Base-by-base conservation (phyloP, 2,329 filamentous ascomycete genomes). In the Apiospora kogelbergensis region DNA sequence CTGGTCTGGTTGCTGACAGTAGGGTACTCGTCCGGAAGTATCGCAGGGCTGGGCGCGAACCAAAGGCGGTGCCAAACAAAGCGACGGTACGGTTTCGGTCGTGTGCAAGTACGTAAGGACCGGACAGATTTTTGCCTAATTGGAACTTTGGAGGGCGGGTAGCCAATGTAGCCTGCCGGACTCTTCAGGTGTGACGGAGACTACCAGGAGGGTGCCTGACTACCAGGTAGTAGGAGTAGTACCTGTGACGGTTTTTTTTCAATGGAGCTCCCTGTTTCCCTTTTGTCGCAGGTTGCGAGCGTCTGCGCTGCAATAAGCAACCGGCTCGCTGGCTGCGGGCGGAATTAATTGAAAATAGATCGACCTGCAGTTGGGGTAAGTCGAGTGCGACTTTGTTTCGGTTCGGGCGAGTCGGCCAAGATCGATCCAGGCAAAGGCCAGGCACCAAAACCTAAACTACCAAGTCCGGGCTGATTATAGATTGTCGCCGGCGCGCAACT, bases 261-360 rank as follows among this genome's bases (percentile, higher is more conserved):
- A 37, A 60, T 60, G 30, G 53, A 37, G 26, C 53, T 37, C 53
- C 53, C 53, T 60, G 53, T 60, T 60, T 60, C 53, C 53, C 30
- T 6, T n/a, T 60, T 22, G 53, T 60, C 53, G 30, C 53, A 60
- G 53, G 30, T 60, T 60, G 26, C 26, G 48, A 57, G 24, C 15
- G 48, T 57, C 33, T 17, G 48, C 40, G 4, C 11, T 7, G 33
- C 33, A 33, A 33, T 33, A 33, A 33, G 33, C 33, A 33, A 33
- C 4, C 7, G 33, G 7, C 33, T 33, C n/a, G n/a, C n/a, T n/a
- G n/a, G 33, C 30, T 37, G 53, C 53, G 30, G 53, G 53, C 10
- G 53, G 53, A 13, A 60, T 60, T 60, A 60, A 60, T 60, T 60
- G 53, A 60, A 60, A 60, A 60, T 60, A 60, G 53, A 60, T 60